Evolutionary conservation across 495 filamentous ascomycete species (phyloP).

Genomic region (Podospora conica): DNA sequence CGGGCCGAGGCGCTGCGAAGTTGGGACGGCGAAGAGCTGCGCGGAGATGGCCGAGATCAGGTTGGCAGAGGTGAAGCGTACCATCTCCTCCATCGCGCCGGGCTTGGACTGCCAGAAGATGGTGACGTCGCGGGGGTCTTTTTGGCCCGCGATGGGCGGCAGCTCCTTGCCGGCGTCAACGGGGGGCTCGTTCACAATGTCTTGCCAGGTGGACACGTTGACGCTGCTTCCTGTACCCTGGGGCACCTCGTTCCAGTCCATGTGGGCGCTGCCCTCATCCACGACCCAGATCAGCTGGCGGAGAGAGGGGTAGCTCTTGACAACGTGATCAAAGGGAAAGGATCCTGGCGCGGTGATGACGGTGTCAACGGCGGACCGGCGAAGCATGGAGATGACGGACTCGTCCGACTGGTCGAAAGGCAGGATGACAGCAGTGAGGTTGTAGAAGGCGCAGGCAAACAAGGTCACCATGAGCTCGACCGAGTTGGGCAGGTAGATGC

Average conservation of each 20-base stretch:
- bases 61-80: conserved; percentile 73
- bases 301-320: conserved; percentile 59
- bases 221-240: conserved; percentile 63
- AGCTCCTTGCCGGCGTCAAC: conserved; percentile 38
- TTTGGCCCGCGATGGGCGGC: conserved; percentile 39
- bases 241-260: conserved; percentile 81
- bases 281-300: conserved; percentile 89
- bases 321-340: conserved; percentile 69
- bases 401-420: conserved; percentile 70
- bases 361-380: conserved; percentile 64
- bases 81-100: conserved; percentile 55
- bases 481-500: conserved; percentile 89
- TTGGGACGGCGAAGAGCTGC: conserved; percentile 68
- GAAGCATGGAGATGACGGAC: conserved; percentile 61
- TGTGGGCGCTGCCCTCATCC: conserved; percentile 81
- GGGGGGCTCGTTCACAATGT: conserved; percentile 63
- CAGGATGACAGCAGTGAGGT: conserved; percentile 69
- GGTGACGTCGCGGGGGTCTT: conserved; percentile 48
- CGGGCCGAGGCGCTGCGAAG: conserved; percentile 60
- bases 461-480: conserved; percentile 70
- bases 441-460: conserved; percentile 70
- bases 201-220: conserved; percentile 81
- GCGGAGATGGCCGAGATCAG: conserved; percentile 72
- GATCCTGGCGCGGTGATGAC: conserved; percentile 83
- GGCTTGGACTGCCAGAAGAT: conserved; percentile 55